These are phyloP conservation scores for Saturnispora kantuleensis DNA, from an alignment of 805 yeast species.

Conservation along the genomic window DNA sequence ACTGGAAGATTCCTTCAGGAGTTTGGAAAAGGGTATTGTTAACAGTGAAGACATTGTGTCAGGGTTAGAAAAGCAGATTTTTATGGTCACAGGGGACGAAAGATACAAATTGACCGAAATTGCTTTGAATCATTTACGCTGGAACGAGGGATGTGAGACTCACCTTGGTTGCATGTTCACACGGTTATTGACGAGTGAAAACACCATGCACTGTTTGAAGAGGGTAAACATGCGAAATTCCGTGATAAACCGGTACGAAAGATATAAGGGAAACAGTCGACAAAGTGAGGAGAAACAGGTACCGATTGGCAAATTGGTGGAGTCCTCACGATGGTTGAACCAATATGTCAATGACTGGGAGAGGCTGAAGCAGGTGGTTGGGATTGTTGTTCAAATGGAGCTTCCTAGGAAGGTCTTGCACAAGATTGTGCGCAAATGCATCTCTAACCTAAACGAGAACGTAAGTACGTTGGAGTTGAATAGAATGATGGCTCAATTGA, in stretches of 20 bases:
- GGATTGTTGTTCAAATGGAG: neutral
- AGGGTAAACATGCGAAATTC: conserved; percentile 3
- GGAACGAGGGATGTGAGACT: neutral
- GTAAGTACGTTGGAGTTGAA: too few relatives aligned
- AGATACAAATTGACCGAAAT: neutral
- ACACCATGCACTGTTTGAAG: neutral
- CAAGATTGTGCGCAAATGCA: too few relatives aligned
- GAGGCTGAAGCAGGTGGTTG: conserved; percentile 4
- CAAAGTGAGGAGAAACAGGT: neutral
- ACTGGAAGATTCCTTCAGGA: conserved; percentile 1
- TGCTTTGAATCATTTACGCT: conserved; percentile 3
- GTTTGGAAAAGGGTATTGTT: neutral
- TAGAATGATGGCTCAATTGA: too few relatives aligned
- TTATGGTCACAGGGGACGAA: neutral
- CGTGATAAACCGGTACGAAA: conserved; percentile 6
- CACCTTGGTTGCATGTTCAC: conserved; percentile 1
- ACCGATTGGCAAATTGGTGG: conserved; percentile 2
- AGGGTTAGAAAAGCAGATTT: neutral
- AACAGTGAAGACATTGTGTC: neutral
- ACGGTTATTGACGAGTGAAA: neutral
- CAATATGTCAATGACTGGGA: conserved; percentile 5
- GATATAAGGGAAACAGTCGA: neutral
- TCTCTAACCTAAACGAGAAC: too few relatives aligned
- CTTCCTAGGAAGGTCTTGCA: too few relatives aligned
- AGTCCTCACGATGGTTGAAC: conserved; percentile 8